phyloP scores from a whole-genome alignment of 2,329 filamentous ascomycete genomes.

The Cryphonectria radicalis region DNA sequence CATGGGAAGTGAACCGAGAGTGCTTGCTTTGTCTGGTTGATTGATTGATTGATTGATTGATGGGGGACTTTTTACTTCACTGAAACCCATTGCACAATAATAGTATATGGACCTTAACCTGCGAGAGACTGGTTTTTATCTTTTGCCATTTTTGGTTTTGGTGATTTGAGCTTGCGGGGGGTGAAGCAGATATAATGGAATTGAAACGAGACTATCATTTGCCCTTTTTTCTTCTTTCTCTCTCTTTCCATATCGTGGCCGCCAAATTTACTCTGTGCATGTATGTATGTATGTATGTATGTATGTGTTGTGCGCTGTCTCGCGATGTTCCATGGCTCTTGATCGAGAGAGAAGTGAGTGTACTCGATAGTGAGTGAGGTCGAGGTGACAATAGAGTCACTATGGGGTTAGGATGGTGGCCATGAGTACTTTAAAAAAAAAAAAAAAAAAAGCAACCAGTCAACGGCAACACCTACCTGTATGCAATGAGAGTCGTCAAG shows the following conservation, averaged over 20 bases:
- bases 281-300: too few species aligned
- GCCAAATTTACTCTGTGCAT: neutral
- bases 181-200: conserved; percentile 11
- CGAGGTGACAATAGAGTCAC: neutral
- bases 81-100: conserved; percentile 23
- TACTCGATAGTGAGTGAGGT: neutral
- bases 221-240: too few species aligned
- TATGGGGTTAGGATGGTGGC: too few species aligned
- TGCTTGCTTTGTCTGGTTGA: conserved; percentile 1
- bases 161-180: neutral
- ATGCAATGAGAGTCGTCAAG: too few species aligned
- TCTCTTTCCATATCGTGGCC: neutral
- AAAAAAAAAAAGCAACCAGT: too few species aligned
- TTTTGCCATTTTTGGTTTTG: neutral
- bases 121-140: neutral
- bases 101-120: neutral
- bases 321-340: neutral
- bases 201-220: neutral
- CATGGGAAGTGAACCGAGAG: conserved; percentile 11
- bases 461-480: too few species aligned
- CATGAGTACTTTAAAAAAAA: too few species aligned
- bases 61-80: conserved; percentile 13
- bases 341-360: neutral
- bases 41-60: too few species aligned
- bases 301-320: neutral